A percentile compares a stretch with the other conserved stretches of the same genome.
These are phyloP conservation scores for Thalassiosira ordinaria DNA, from an alignment of 352 stramenopile species.

Conservation along the genomic window DNA sequence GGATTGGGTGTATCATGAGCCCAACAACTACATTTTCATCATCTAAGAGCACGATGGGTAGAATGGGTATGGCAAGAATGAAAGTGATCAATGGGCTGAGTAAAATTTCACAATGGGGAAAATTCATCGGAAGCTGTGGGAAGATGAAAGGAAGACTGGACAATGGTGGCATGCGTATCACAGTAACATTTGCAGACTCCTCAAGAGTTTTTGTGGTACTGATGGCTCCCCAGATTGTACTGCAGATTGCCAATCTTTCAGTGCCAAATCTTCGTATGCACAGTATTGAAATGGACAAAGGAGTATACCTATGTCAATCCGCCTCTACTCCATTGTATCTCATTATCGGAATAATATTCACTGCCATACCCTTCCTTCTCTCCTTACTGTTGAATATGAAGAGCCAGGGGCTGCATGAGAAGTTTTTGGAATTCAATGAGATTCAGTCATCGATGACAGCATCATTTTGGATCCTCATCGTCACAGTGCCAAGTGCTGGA, in stretches of 20 bases:
- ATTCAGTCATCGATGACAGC: neutral
- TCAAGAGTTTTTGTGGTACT: neutral
- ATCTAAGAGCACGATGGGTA: neutral
- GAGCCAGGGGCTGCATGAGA: neutral
- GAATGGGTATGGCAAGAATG: neutral
- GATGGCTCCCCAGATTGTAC: slow-evolving; percentile 5
- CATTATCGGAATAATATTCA: slow-evolving; percentile 14
- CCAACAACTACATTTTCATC: slow-evolving; percentile 3
- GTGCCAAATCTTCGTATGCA: slow-evolving; percentile 11
- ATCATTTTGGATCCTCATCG: slow-evolving; percentile 1
- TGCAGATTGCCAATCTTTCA: slow-evolving; percentile 22
- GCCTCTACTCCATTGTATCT: neutral
- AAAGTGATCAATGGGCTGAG: slow-evolving; percentile 7
- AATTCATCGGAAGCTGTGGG: slow-evolving; percentile 1
- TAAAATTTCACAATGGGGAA: slow-evolving; percentile 10
- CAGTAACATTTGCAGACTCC: slow-evolving; percentile 12
- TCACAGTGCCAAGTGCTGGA: slow-evolving; percentile 18
- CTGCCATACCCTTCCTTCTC: slow-evolving; percentile 13
- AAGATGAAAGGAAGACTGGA: neutral
- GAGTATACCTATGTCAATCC: slow-evolving; percentile 6
- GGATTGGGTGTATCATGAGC: slow-evolving; percentile 25
- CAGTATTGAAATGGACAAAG: slow-evolving; percentile 15
- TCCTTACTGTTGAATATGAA: slow-evolving; percentile 15
- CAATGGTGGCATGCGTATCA: neutral
- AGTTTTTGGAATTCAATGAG: slow-evolving; percentile 17